Conservation (phyloP, 2,329 filamentous ascomycete species). For the Talaromyces rugulosus region DNA sequence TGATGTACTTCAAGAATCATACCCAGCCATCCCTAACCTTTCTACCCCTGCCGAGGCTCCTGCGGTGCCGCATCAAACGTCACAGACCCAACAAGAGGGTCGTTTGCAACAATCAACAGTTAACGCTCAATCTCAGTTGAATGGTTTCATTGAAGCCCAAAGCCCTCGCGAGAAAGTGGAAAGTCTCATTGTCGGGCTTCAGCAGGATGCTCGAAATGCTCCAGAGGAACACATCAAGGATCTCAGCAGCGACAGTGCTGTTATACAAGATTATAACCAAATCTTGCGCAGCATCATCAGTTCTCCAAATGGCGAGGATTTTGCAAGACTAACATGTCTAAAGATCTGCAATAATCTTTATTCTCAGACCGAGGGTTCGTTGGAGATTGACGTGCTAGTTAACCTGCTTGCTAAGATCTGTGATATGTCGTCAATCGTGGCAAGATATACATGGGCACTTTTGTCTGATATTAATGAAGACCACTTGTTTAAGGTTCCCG, state of each 20-base stretch:
- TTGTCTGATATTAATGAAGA: conserved; percentile 53
- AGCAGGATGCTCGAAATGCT: conserved; percentile 53
- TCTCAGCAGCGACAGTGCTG: conserved; percentile 50
- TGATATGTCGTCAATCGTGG: conserved; percentile 55
- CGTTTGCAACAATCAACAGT: conserved; percentile 36
- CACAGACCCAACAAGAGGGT: conserved; percentile 48
- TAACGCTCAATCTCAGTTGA: conserved; percentile 47
- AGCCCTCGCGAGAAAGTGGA: conserved; percentile 52
- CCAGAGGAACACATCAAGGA: conserved; percentile 57
- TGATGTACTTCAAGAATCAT: conserved; percentile 60
- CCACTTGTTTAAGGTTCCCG: conserved; percentile 59
- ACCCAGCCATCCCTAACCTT: conserved; percentile 56
- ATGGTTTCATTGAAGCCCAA: conserved; percentile 57
- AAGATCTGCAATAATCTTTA: conserved; percentile 56
- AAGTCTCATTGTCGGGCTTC: conserved; percentile 53
- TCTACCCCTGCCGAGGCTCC: conserved; percentile 61
- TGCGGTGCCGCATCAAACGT: conserved; percentile 55
- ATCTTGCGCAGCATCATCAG: conserved; percentile 51
- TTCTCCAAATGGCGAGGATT: conserved; percentile 53
- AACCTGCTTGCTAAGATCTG: conserved; percentile 60
- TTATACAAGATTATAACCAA: conserved; percentile 57
- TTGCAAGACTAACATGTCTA: conserved; percentile 54
- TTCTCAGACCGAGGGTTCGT: conserved; percentile 48
- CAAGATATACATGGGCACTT: conserved; percentile 48
- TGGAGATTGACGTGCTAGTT: conserved; percentile 62